Percentiles rank a stretch among this genome's conserved stretches.
Evolutionary conservation across 805 yeast genomes (phyloP).

Genomic region (Monosporozyma aquatica): DNA sequence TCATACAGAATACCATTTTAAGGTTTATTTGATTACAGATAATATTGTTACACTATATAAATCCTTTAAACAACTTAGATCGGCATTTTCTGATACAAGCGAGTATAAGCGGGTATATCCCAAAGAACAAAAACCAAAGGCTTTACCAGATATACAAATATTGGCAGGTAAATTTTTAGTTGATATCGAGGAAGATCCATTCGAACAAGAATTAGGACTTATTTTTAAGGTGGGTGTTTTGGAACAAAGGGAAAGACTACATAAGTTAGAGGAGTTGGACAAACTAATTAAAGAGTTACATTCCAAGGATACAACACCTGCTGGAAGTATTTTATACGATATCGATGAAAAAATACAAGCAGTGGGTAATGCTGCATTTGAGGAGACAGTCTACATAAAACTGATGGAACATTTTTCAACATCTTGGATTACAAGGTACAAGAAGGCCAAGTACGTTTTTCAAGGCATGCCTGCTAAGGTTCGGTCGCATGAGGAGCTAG

Average conservation of each 20-base stretch:
- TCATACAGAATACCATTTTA: slow-evolving; percentile 30
- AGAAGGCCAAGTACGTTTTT: slow-evolving; percentile 25
- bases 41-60: slow-evolving; percentile 41
- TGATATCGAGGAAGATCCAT: slow-evolving; percentile 54
- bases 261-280: slow-evolving; percentile 30
- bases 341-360: not conserved
- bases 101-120: slow-evolving; percentile 22
- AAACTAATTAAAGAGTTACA: slow-evolving; percentile 7
- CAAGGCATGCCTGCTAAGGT: slow-evolving; percentile 24
- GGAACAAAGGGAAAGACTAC: slow-evolving; percentile 45
- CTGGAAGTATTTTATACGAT: not conserved
- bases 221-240: slow-evolving; percentile 48
- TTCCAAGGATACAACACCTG: not conserved
- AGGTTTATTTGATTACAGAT: slow-evolving; percentile 43
- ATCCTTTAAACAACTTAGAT: slow-evolving; percentile 36
- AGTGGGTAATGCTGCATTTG: not conserved
- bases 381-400: slow-evolving; percentile 9
- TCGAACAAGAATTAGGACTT: slow-evolving; percentile 51
- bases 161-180: slow-evolving; percentile 36
- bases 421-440: slow-evolving; percentile 33
- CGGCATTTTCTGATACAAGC: slow-evolving; percentile 34
- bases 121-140: slow-evolving; percentile 20
- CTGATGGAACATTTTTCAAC: slow-evolving; percentile 32
- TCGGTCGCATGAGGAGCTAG: slow-evolving; percentile 13
- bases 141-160: slow-evolving; percentile 37